Conservation (phyloP, 768 basidiomycete species). For the Boletus insuetus region DNA sequence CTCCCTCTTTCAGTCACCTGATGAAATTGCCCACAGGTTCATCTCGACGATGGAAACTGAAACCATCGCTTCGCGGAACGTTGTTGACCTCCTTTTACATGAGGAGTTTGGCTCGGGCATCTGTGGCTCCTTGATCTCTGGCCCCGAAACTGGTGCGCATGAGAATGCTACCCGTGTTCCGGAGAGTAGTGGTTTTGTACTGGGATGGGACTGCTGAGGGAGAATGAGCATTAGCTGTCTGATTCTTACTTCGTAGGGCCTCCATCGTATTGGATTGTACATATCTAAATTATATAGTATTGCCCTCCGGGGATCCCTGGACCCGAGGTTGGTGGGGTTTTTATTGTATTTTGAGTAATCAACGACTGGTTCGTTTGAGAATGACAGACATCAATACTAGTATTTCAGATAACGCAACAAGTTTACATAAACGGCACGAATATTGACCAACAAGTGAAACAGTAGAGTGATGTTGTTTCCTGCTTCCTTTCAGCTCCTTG, state of each 20-base stretch:
- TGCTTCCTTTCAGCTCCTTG: background rate
- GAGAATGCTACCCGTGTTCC: slow-evolving; percentile 12
- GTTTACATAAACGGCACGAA: background rate
- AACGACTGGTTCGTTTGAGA: no score
- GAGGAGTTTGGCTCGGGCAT: slow-evolving; percentile 72
- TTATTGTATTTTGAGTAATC: no score
- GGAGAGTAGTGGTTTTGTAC: slow-evolving; percentile 46
- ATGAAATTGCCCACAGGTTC: slow-evolving; percentile 42
- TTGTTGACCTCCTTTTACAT: slow-evolving; percentile 73
- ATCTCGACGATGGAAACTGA: slow-evolving; percentile 96
- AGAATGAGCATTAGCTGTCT: background rate
- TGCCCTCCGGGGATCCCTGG: no score
- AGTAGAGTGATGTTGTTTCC: background rate
- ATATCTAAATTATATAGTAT: no score
- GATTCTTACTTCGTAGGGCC: background rate
- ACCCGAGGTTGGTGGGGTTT: no score
- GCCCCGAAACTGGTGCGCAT: slow-evolving; percentile 10
- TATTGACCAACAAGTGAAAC: background rate
- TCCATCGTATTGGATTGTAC: no score
- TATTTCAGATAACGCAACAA: background rate
- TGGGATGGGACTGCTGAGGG: slow-evolving; percentile 72
- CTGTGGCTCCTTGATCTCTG: slow-evolving; percentile 49
- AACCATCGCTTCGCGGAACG: slow-evolving; percentile 77
- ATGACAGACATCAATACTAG: no score
- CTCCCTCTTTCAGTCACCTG: background rate